Base-by-base conservation (phyloP, 208 protist genomes). In the Acanthamoeba rhysodes region DNA sequence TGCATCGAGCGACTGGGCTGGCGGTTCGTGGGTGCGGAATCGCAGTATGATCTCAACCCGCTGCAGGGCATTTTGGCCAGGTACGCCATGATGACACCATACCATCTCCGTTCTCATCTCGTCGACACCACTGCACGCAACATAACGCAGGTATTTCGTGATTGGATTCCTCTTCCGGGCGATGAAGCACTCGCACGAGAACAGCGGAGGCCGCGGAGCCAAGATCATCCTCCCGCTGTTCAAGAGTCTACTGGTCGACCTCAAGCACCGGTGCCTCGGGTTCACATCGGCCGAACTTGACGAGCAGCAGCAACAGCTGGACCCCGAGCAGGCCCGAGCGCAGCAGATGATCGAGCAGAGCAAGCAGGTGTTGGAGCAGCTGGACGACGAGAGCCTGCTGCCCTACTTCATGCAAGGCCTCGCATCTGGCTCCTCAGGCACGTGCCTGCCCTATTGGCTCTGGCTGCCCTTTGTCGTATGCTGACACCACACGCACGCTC, bases 121-220 rank as follows among this genome's bases (percentile, higher is more conserved):
- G 27, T 10, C n/a, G 14, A 27, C 48, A 88, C 80, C 10, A 24
- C 66, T 0, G 2, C 10, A 12, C 12, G 16, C 22, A 10, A 50
- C 32, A 41, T 14, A 68, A n/a, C 22, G 57, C 45, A 93, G 87
- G 66, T 93, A 76, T 27, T 93, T 93, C 27, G 87, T 93, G 53
- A 78, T 93, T 18, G 87, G 87, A 24, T 93, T 93, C 87, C 87
- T 93, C n/a, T 93, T 93, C 87, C 87, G 87, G 7, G 87, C 87
- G 24, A 93, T 93, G 87, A 93, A 93, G 87, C 66, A 78, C 87
- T 93, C 87, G 18, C 87, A 93, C 62, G 87, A 93, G 37, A 78
- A 78, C 12, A 93, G 87, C 27, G 87, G 87, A 32, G 87, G 87
- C 59, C 57, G 87, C 18, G 87, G 87, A 2, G 87, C 87, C 64